A percentile compares a stretch with the other conserved stretches of the same genome.
Evolutionary conservation across 2,329 filamentous ascomycete species (phyloP).

Genomic region (Arthroderma sp.): DNA sequence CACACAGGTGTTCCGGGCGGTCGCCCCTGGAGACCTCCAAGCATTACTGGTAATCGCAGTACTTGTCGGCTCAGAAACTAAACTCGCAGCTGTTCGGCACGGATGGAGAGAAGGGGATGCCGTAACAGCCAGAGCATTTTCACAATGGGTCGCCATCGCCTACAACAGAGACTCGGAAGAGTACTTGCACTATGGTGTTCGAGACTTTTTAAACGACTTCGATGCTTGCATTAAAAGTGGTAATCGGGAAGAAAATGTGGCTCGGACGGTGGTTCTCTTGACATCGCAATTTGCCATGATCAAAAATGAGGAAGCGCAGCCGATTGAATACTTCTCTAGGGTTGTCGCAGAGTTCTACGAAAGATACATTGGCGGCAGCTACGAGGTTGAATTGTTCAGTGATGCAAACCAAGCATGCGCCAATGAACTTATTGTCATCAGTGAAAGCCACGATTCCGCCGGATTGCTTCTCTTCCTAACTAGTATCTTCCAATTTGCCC

Average conservation of each 20-base stretch:
- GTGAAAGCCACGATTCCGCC: slow-evolving; percentile 10
- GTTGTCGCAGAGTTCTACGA: slow-evolving; percentile 14
- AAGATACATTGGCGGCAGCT: slow-evolving; percentile 14
- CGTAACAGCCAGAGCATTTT: slow-evolving; percentile 11
- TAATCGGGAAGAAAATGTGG: slow-evolving; percentile 12
- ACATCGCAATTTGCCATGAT: slow-evolving; percentile 12
- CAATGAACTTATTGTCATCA: slow-evolving; percentile 13
- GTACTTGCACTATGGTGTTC: slow-evolving; percentile 12
- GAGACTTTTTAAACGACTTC: slow-evolving; percentile 13
- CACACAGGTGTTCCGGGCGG: slow-evolving; percentile 9
- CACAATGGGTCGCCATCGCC: slow-evolving; percentile 12
- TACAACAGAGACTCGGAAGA: slow-evolving; percentile 11
- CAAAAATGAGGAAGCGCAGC: slow-evolving; percentile 11
- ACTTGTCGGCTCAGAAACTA: slow-evolving; percentile 9
- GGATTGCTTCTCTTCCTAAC: slow-evolving; percentile 12
- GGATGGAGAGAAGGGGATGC: slow-evolving; percentile 13
- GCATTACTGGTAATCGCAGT: slow-evolving; percentile 6
- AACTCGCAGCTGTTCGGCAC: slow-evolving; percentile 11
- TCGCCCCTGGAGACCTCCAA: slow-evolving; percentile 10
- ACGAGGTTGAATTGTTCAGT: slow-evolving; percentile 14
- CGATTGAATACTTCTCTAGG: slow-evolving; percentile 12
- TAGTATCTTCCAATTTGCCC: slow-evolving; percentile 17
- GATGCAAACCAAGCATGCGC: slow-evolving; percentile 15
- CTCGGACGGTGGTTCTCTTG: slow-evolving; percentile 9
- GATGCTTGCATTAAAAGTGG: slow-evolving; percentile 11